Conservation (phyloP, 495 filamentous ascomycete genomes). For the Aspergillus ellipticus region DNA sequence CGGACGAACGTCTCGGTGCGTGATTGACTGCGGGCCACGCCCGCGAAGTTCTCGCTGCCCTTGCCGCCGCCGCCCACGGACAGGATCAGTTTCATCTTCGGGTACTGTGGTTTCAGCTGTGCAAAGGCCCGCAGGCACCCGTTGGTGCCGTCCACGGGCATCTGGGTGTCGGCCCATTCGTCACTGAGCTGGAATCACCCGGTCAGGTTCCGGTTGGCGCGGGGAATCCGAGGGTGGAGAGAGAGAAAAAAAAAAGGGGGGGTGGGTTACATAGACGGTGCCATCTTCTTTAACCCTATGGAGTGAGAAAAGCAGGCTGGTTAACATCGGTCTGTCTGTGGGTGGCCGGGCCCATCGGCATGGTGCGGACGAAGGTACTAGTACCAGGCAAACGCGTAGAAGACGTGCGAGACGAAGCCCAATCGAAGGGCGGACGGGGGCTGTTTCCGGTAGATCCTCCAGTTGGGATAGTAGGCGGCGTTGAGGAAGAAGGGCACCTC, state of each 20-base stretch:
- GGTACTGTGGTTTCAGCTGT: slow-evolving; percentile 68
- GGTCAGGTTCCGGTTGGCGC: slow-evolving; percentile 15
- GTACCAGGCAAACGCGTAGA: slow-evolving; percentile 83
- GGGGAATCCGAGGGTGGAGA: no score
- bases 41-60: slow-evolving; percentile 73
- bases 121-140: slow-evolving; percentile 76
- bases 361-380: slow-evolving; percentile 7
- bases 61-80: slow-evolving; percentile 83
- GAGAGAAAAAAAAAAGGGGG: neutral
- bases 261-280: slow-evolving; percentile 65
- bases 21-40: slow-evolving; percentile 60
- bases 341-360: slow-evolving; percentile 2
- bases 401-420: slow-evolving; percentile 69
- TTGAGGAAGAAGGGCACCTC: slow-evolving; percentile 53
- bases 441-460: slow-evolving; percentile 71
- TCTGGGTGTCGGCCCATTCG: slow-evolving; percentile 78
- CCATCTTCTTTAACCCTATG: slow-evolving; percentile 74
- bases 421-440: slow-evolving; percentile 74
- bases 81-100: slow-evolving; percentile 73
- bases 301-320: slow-evolving; percentile 28
- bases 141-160: slow-evolving; percentile 70
- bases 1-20: slow-evolving; percentile 67
- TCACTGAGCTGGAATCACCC: slow-evolving; percentile 65
- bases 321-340: slow-evolving; percentile 24
- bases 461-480: slow-evolving; percentile 89